phyloP scores from a whole-genome alignment of 1,284 basidiomycete species.

The Boletus hoseneyae region DNA sequence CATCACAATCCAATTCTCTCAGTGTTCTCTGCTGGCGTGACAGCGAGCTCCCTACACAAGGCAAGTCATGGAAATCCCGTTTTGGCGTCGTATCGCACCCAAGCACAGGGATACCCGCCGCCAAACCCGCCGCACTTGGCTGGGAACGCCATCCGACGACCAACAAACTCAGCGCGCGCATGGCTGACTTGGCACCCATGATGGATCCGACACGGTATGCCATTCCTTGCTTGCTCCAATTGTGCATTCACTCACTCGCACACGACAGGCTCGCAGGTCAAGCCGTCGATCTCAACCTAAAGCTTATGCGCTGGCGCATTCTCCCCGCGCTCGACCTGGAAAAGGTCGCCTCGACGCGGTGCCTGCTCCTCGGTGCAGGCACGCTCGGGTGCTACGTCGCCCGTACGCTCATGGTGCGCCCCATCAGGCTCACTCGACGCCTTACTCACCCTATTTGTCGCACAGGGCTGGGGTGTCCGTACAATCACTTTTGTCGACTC shows the following conservation, averaged over 20 bases:
- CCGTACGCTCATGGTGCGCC: constrained; percentile 76
- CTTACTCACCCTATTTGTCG: neutral
- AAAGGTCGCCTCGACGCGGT: constrained; percentile 76
- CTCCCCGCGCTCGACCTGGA: constrained; percentile 88
- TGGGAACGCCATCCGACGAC: constrained; percentile 89
- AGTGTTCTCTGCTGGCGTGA: constrained; percentile 77
- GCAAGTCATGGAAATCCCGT: constrained; percentile 56
- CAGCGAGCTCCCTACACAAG: constrained; percentile 41
- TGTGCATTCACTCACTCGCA: constrained; percentile 6
- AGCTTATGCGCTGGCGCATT: constrained; percentile 98
- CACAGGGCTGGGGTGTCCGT: constrained; percentile 90
- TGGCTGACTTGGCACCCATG: constrained; percentile 91
- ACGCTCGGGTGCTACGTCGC: constrained; percentile 97
- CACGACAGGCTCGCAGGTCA: constrained; percentile 79
- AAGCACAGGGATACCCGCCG: constrained; percentile 13
- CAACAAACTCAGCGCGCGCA: constrained; percentile 82
- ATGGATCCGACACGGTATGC: constrained; percentile 83
- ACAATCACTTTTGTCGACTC: constrained; percentile 94
- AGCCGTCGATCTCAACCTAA: constrained; percentile 95
- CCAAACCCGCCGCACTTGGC: constrained; percentile 71
- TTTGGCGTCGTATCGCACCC: constrained; percentile 48
- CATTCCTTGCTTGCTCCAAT: neutral
- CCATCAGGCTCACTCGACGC: neutral
- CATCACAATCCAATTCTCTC: constrained; percentile 47
- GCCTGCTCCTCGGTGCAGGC: constrained; percentile 89